Base-by-base conservation (phyloP, 2,329 filamentous ascomycete genomes). In the Pyrenophora graminea region DNA sequence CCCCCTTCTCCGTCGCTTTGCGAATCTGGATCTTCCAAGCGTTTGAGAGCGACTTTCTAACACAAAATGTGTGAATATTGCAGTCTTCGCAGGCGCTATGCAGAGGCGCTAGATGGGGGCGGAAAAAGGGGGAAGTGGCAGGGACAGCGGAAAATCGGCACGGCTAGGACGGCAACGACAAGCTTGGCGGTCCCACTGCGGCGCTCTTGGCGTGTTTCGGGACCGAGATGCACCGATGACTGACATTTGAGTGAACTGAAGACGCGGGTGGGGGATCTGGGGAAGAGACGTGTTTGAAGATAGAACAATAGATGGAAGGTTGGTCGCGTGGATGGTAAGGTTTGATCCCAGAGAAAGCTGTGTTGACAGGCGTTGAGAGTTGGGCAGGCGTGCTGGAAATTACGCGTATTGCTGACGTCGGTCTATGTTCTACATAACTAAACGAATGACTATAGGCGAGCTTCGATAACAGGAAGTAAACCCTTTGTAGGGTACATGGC, bases 151-250 rank as follows among this genome's bases (percentile, higher is more conserved):
- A 34, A 34, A 32, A 21, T 23, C 41, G 41, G 41, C 25, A 41
- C 31, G 31, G 31, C 8, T 32, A 44, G 33, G 5, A 44, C 41
- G 41, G 31, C 41, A 44, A 34, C n/a, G 41, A 44, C 31, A 30
- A 10, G 12, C 41, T 44, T 44, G 41, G 41, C 41, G 38, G 30
- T 44, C 5, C 13, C 31, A 12, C 19, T 19, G 41, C 17, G 18
- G 41, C 41, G 41, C 19, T 25, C 41, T 44, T 44, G 41, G 41
- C 41, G 23, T 44, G 41, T 34, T 34, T 34, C 19, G 31, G n/a
- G 34, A 17, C 15, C 9, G 31, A n/a, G n/a, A 44, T 13, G 25
- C 1, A 2, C 19, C 25, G 38, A 41, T 17, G 27, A 31, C n/a
- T 6, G 23, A 15, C 23, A 10, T n/a, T 23, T 27, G 25, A 8